Evolutionary conservation across 169 alveolate species (phyloP).

Genomic region (Plasmodium vinckei): DNA sequence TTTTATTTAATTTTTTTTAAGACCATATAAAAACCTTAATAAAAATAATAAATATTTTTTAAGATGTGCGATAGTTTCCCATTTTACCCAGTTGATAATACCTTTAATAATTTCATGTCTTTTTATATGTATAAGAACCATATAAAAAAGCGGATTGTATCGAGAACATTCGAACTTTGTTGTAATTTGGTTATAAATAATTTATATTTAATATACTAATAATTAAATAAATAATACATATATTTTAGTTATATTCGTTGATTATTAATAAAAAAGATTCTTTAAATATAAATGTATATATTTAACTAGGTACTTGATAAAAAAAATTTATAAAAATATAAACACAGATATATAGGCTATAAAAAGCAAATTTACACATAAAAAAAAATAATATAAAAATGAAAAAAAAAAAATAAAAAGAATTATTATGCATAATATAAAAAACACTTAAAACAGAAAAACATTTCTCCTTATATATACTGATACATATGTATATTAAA

Average conservation of each 20-base stretch:
- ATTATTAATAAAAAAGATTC: not conserved
- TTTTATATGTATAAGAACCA: too few species aligned
- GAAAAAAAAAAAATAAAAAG: slow-evolving; percentile 9
- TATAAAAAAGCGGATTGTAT: too few species aligned
- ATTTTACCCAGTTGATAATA: too few species aligned
- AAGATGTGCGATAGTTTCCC: too few species aligned
- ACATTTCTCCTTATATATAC: not conserved
- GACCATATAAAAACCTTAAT: too few species aligned
- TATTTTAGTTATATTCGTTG: not conserved
- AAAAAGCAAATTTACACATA: slow-evolving; percentile 11
- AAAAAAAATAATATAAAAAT: slow-evolving; percentile 26
- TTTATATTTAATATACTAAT: not conserved
- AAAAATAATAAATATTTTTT: too few species aligned
- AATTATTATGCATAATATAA: not conserved
- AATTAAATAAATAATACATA: not conserved
- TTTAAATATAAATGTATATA: not conserved
- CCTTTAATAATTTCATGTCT: too few species aligned
- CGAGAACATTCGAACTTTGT: too few species aligned
- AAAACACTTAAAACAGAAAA: not conserved
- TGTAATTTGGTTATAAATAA: too few species aligned
- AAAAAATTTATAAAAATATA: not conserved
- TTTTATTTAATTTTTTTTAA: too few species aligned
- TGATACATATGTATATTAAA: slow-evolving; percentile 4
- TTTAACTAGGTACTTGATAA: not conserved
- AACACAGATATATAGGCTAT: slow-evolving; percentile 6